Conservation (phyloP, 2,329 filamentous ascomycete species). For the Colletotrichum acutatum region DNA sequence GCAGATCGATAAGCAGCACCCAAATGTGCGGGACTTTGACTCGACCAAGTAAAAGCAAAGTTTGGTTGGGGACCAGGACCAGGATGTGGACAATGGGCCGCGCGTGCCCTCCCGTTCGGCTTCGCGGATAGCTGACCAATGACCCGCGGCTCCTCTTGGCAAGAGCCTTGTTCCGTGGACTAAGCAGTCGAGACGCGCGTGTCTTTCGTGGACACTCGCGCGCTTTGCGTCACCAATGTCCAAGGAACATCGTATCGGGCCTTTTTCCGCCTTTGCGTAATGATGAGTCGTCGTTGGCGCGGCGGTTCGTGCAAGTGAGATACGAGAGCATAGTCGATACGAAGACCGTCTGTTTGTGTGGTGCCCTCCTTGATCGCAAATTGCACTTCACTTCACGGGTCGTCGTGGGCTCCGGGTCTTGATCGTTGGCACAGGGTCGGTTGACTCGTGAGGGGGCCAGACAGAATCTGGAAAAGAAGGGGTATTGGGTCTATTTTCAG, state of each 20-base stretch:
- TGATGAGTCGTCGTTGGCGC: background rate
- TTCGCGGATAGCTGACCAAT: constrained; percentile 7
- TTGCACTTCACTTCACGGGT: background rate
- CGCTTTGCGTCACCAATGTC: background rate
- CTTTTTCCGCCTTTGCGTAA: background rate
- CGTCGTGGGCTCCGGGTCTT: background rate
- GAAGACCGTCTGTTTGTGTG: background rate
- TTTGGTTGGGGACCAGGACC: background rate
- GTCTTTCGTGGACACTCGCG: background rate
- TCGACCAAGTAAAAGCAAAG: background rate
- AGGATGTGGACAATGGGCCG: background rate
- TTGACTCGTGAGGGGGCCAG: background rate
- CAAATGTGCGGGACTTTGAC: background rate
- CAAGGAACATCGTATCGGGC: background rate
- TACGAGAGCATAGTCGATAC: background rate
- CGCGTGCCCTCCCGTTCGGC: background rate
- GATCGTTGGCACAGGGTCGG: background rate
- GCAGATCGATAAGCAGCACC: background rate
- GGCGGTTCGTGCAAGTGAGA: background rate
- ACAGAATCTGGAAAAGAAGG: background rate
- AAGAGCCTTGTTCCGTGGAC: background rate
- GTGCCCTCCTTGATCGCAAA: background rate
- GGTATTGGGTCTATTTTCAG: background rate
- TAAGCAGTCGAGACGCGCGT: constrained; percentile 10
- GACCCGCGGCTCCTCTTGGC: background rate